phyloP scores from a whole-genome alignment of 148 eudicot species.

The Silene conica region DNA sequence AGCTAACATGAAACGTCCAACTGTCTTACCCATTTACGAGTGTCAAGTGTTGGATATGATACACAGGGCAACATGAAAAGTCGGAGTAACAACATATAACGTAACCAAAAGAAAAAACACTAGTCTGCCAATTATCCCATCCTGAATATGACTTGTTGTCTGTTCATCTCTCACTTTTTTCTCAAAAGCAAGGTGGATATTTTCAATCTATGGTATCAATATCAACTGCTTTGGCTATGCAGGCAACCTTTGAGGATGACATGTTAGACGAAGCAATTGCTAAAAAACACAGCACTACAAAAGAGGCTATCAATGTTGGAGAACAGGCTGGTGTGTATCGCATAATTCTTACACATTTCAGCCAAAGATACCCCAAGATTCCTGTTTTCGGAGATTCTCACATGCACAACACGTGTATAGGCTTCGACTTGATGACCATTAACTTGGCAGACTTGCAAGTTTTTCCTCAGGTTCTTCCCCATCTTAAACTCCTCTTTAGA shows the following conservation, averaged over 20 bases:
- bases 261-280: conserved; percentile 76
- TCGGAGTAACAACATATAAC: too few species aligned
- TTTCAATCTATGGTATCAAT: too few species aligned
- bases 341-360: conserved; percentile 88
- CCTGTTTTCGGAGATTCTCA: conserved; percentile 70
- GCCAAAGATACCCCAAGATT: conserved; percentile 90
- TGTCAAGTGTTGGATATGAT: too few species aligned
- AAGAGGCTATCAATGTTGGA: conserved; percentile 80
- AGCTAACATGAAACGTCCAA: too few species aligned
- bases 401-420: conserved; percentile 81
- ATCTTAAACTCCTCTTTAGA: conserved; percentile 60
- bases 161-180: too few species aligned
- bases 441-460: conserved; percentile 73
- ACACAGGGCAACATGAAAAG: too few species aligned
- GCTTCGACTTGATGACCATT: conserved; percentile 89
- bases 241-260: conserved; percentile 94
- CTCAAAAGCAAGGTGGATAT: not conserved
- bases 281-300: conserved; percentile 80
- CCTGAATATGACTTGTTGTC: too few species aligned
- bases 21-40: too few species aligned
- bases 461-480: conserved; percentile 70
- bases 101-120: too few species aligned
- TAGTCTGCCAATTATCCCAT: too few species aligned
- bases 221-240: conserved; percentile 16
- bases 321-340: conserved; percentile 74